These are phyloP conservation scores for barley (Hordeum vulgare) DNA, from an alignment of 176 grass and related monocot genomes.

Conservation along the genomic window MorexV3_pseudomolecules_assembly NC_058523.1:336389839-336390338, in stretches of 20 bases:
- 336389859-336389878: background rate
- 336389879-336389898: background rate
- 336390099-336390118: background rate
- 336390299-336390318: constrained; percentile 18
- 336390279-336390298: background rate
- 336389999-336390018: background rate
- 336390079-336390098: constrained; percentile 27
- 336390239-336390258: background rate
- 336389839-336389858: background rate
- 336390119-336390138: constrained; percentile 35
- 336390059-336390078: constrained; percentile 13
- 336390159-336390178: constrained; percentile 7
- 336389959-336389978: background rate
- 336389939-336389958: background rate
- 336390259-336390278: background rate
- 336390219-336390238: background rate
- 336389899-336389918: background rate
- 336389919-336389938: background rate
- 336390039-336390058: background rate
- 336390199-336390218: background rate
- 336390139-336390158: background rate
- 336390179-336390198: background rate
- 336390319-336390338: background rate
- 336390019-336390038: background rate
- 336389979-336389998: background rate